Percentiles rank a stretch among this genome's conserved stretches.
These are phyloP conservation scores for Monilinia fructigena DNA, from an alignment of 2,329 filamentous ascomycete genomes.

Conservation along the genomic window DNA sequence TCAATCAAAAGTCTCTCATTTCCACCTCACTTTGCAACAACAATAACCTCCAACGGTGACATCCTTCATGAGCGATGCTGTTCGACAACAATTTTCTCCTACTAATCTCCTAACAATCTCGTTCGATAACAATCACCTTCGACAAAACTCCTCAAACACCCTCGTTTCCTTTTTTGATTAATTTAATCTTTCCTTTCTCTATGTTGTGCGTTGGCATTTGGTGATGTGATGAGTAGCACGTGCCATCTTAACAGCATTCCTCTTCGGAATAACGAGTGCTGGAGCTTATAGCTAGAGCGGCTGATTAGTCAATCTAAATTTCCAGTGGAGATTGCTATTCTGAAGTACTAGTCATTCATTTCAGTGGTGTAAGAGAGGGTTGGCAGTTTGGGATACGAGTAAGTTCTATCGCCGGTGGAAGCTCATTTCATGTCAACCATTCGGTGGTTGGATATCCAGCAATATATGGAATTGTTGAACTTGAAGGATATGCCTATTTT, in stretches of 20 bases:
- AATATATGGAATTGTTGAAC: slow-evolving; percentile 16
- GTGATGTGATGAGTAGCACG: slow-evolving; percentile 4
- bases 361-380: slow-evolving; percentile 16
- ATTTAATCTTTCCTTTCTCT: background rate
- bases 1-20: background rate
- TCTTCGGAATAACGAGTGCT: slow-evolving; percentile 1
- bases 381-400: slow-evolving; percentile 13
- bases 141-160: too few species aligned
- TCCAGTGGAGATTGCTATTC: slow-evolving; percentile 10
- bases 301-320: slow-evolving; percentile 15
- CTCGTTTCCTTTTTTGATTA: background rate
- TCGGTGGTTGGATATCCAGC: slow-evolving; percentile 10
- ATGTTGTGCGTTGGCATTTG: background rate
- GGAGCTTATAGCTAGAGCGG: slow-evolving; percentile 15
- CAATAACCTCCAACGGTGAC: background rate
- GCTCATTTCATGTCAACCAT: slow-evolving; percentile 8
- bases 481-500: slow-evolving; percentile 11
- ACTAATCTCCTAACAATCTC: background rate
- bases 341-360: slow-evolving; percentile 1
- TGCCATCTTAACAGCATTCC: background rate
- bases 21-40: background rate
- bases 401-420: slow-evolving; percentile 15
- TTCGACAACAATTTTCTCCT: background rate
- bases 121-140: too few species aligned
- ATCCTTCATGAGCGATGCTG: too few species aligned